Conservation (phyloP, 2,329 filamentous ascomycete genomes). For the Pyricularia pennisetigena region DNA sequence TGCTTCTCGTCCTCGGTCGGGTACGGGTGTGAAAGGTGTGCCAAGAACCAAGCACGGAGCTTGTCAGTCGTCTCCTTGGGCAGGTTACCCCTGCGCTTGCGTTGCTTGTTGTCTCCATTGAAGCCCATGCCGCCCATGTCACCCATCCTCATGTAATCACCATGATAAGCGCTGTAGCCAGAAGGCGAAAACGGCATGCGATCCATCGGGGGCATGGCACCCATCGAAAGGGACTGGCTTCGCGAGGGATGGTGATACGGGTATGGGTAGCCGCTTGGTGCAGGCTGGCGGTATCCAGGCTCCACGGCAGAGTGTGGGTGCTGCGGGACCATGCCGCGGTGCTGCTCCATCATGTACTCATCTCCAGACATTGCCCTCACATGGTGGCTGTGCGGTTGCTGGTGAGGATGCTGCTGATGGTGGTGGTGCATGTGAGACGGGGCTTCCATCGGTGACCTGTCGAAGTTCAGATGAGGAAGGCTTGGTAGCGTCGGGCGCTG, state of each 20-base stretch:
- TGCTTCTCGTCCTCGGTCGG: conserved; percentile 84
- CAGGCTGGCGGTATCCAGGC: conserved; percentile 20
- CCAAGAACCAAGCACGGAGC: conserved; percentile 68
- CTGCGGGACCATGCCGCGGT: conserved; percentile 15
- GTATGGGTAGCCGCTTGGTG: conserved; percentile 17
- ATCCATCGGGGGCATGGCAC: conserved; percentile 31
- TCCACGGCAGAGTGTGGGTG: conserved; percentile 14
- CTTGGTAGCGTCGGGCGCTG: conserved; percentile 27
- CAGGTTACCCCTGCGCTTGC: conserved; percentile 69
- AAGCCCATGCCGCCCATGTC: conserved; percentile 27
- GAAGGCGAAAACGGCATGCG: conserved; percentile 31
- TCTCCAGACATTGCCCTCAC: conserved; percentile 3
- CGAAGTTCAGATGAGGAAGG: conserved; percentile 28
- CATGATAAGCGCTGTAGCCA: conserved; percentile 26
- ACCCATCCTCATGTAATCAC: conserved; percentile 30
- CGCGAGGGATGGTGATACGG: conserved; percentile 32
- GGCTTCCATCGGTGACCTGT: conserved; percentile 17
- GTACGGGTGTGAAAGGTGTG: conserved; percentile 73
- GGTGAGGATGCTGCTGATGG: conserved; percentile 1
- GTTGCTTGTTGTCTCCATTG: conserved; percentile 36
- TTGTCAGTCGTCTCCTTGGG: conserved; percentile 85
- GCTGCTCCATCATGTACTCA: conserved; percentile 5
- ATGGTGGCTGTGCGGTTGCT: background rate
- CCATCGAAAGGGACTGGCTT: conserved; percentile 34
- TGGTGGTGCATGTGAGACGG: background rate